Evolutionary conservation across 164 flowering plant genomes (phyloP).

Genomic region (Stephania cephalantha): DNA sequence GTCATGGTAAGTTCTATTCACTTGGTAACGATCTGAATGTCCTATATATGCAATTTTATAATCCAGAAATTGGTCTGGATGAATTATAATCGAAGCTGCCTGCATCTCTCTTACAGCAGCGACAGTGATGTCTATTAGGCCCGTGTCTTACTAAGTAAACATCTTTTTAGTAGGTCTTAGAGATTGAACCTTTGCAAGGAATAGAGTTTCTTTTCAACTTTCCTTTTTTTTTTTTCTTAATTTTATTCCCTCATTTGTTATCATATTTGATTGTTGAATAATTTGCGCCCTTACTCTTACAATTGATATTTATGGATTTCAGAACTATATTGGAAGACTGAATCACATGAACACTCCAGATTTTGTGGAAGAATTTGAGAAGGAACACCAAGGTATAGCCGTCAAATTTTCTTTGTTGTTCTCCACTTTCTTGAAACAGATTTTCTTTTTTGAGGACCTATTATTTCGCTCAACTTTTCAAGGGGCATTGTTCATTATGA

Average conservation of each 20-base stretch:
- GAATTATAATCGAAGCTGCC: no score
- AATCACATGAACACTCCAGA: slow-evolving; percentile 87
- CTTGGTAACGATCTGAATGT: background rate
- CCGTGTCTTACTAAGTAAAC: no score
- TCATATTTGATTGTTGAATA: background rate
- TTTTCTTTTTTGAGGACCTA: background rate
- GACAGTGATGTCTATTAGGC: no score
- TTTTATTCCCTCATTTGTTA: background rate
- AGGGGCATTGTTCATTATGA: background rate
- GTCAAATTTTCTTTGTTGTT: background rate
- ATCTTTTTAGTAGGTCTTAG: no score
- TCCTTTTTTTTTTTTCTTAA: background rate
- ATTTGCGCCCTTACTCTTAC: background rate
- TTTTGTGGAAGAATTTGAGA: slow-evolving; percentile 81
- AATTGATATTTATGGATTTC: slow-evolving; percentile 18
- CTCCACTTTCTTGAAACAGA: background rate
- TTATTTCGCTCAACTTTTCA: background rate
- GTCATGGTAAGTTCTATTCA: slow-evolving; percentile 68
- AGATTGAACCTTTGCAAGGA: no score
- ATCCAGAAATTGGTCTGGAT: background rate
- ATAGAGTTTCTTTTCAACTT: background rate
- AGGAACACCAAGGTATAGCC: slow-evolving; percentile 67
- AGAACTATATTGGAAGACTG: slow-evolving; percentile 80
- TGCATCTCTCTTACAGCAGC: no score
- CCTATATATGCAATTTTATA: background rate